Conservation (phyloP, 306 rosid genomes). For the Vicia faba region DNA sequence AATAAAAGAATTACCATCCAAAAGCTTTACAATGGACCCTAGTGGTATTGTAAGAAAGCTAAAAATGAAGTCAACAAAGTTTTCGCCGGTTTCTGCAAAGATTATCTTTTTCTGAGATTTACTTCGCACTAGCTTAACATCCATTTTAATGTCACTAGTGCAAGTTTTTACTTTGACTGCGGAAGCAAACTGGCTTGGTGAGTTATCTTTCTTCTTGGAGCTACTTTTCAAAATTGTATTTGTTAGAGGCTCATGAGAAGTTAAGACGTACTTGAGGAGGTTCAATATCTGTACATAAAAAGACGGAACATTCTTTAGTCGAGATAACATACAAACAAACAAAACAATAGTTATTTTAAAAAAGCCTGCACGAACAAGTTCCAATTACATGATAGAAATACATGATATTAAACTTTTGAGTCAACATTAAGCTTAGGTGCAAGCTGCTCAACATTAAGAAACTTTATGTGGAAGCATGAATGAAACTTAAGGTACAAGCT, state of each 20-base stretch:
- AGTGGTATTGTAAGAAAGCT: slow-evolving; percentile 37
- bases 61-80: slow-evolving; percentile 38
- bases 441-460: too few relatives aligned
- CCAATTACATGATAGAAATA: neutral
- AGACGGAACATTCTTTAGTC: too few relatives aligned
- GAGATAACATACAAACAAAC: too few relatives aligned
- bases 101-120: slow-evolving; percentile 30
- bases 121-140: slow-evolving; percentile 32
- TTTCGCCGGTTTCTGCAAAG: slow-evolving; percentile 33
- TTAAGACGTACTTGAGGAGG: slow-evolving; percentile 27
- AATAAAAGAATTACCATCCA: slow-evolving; percentile 31
- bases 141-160: slow-evolving; percentile 26
- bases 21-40: slow-evolving; percentile 29
- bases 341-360: too few relatives aligned
- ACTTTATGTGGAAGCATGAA: too few relatives aligned
- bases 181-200: slow-evolving; percentile 16
- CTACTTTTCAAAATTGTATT: slow-evolving; percentile 13
- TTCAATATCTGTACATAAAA: slow-evolving; percentile 27
- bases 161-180: slow-evolving; percentile 23
- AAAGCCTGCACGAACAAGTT: too few relatives aligned
- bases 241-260: slow-evolving; percentile 34
- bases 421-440: neutral
- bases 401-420: neutral
- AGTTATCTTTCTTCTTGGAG: slow-evolving; percentile 15
- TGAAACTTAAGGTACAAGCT: too few relatives aligned